A percentile compares a stretch with the other conserved stretches of the same genome.
phyloP scores from a whole-genome alignment of 2,329 filamentous ascomycete genomes.

The Fusarium azukiicola region DNA sequence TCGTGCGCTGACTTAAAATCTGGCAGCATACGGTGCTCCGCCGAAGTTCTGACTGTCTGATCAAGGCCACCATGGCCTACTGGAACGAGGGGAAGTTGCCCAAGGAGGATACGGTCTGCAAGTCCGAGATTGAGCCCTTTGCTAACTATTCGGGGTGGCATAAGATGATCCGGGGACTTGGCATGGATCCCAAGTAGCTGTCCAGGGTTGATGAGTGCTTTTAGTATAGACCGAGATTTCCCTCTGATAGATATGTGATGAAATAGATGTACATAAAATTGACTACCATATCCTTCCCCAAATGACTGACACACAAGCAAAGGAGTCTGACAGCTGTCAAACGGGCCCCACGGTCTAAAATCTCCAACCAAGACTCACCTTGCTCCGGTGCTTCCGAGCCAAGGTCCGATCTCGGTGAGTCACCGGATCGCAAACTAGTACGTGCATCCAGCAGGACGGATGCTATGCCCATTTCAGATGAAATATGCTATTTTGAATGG shows the following conservation, averaged over 20 bases:
- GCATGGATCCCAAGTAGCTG: neutral
- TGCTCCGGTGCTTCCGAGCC: neutral
- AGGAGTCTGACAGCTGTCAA: too few species aligned
- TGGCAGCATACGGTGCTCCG: neutral
- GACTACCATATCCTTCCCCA: neutral
- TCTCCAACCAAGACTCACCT: neutral
- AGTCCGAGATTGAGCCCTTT: neutral
- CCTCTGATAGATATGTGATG: neutral
- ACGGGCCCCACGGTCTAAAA: neutral
- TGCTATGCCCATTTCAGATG: slow-evolving; percentile 1
- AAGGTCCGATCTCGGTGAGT: neutral
- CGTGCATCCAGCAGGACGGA: neutral
- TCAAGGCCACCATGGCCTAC: neutral
- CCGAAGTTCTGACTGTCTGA: neutral
- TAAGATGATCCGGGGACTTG: neutral
- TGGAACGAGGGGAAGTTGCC: neutral
- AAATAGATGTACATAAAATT: neutral
- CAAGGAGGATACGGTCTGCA: slow-evolving; percentile 1
- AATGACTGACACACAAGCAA: too few species aligned
- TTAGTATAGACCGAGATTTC: neutral
- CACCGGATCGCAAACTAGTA: neutral
- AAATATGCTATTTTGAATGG: neutral
- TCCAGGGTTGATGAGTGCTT: neutral
- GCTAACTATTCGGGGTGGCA: neutral
- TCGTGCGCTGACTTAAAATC: neutral